These are phyloP conservation scores for Talaromyces sp. DNA, from an alignment of 2,329 filamentous ascomycete genomes.

Conservation along the genomic window DNA sequence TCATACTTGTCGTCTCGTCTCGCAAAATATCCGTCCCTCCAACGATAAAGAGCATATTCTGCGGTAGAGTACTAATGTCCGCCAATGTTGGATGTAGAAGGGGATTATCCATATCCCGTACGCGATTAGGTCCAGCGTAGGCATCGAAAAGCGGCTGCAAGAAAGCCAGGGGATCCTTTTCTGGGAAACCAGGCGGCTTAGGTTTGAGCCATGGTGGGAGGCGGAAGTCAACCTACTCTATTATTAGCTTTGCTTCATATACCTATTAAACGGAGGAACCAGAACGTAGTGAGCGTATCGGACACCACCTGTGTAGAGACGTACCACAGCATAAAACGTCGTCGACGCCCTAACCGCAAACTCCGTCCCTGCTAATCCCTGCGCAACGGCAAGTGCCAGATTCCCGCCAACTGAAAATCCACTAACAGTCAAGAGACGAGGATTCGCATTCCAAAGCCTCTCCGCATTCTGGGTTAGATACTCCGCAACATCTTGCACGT, in stretches of 20 bases:
- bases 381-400: slow-evolving; percentile 40
- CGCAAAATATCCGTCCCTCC: not conserved
- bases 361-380: slow-evolving; percentile 26
- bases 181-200: slow-evolving; percentile 33
- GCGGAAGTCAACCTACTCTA: slow-evolving; percentile 39
- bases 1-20: not conserved
- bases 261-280: no score
- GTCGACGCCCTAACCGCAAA: slow-evolving; percentile 40
- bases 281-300: not conserved
- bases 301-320: not conserved
- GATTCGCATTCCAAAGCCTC: slow-evolving; percentile 27
- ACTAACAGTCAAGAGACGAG: slow-evolving; percentile 42
- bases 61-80: not conserved
- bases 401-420: slow-evolving; percentile 50
- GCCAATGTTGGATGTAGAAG: not conserved
- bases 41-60: not conserved
- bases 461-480: slow-evolving; percentile 44
- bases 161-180: slow-evolving; percentile 40
- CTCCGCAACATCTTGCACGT: slow-evolving; percentile 45
- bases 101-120: not conserved
- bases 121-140: slow-evolving; percentile 36
- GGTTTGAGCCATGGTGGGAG: slow-evolving; percentile 45
- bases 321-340: slow-evolving; percentile 41
- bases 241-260: not conserved
- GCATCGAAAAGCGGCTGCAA: slow-evolving; percentile 47